Evolutionary conservation across 2,329 filamentous ascomycete species (phyloP).

Genomic region (Fusarium irregulare): DNA sequence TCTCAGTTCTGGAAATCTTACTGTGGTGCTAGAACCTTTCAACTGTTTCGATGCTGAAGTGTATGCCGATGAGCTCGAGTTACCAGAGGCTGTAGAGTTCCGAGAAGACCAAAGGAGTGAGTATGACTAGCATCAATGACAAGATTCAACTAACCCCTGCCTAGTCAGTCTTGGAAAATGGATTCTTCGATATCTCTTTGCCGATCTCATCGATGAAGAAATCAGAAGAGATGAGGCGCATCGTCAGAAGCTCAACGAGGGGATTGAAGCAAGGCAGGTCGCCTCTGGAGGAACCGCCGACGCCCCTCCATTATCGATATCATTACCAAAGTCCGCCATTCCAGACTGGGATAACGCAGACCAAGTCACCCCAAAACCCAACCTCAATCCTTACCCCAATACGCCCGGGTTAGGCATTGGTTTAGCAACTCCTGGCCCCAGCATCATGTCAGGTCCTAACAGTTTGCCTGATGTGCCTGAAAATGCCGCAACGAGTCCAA

Average conservation of each 20-base stretch:
- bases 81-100: constrained; percentile 82
- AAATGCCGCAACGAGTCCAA: constrained; percentile 56
- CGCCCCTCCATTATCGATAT: constrained; percentile 70
- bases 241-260: constrained; percentile 75
- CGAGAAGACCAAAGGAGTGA: constrained; percentile 92
- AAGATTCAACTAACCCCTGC: constrained; percentile 39
- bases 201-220: constrained; percentile 89
- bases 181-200: constrained; percentile 93
- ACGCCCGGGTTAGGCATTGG: constrained; percentile 85
- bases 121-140: constrained; percentile 45
- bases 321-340: constrained; percentile 52
- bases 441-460: constrained; percentile 40
- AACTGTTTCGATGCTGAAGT: constrained; percentile 98
- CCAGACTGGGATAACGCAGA: constrained; percentile 56
- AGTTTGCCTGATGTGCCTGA: constrained; percentile 62
- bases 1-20: constrained; percentile 89
- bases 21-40: constrained; percentile 90
- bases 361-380: constrained; percentile 70
- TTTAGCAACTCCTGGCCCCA: constrained; percentile 72
- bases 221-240: constrained; percentile 82
- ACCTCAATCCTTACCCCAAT: constrained; percentile 70
- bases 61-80: constrained; percentile 88
- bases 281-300: constrained; percentile 55
- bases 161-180: constrained; percentile 97
- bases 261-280: constrained; percentile 67